Base-by-base conservation (phyloP, 2,329 filamentous ascomycete species). In the Fusarium redolens region DNA sequence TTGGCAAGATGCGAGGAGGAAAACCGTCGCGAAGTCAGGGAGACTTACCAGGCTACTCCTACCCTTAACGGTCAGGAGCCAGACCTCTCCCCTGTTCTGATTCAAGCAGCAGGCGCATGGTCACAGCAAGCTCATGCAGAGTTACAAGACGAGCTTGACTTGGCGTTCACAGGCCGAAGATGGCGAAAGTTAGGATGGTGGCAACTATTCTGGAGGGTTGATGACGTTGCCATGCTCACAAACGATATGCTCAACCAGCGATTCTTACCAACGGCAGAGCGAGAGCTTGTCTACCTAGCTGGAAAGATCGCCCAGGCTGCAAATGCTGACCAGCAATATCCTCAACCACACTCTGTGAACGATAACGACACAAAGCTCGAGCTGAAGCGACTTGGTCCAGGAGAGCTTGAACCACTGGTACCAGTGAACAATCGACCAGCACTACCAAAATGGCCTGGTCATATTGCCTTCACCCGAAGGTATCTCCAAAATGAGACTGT, bases 151-250 rank as follows among this genome's bases (percentile, higher is more conserved):
- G 89, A 95, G 75, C 89, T 98, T 4, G 92, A 96, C 72, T 83
- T 90, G 48, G 95, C 94, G 0, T 96, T 98, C 75, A 85, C 88
- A 0, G 91, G 93, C n/a, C 87, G 85, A 22, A 87, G 91, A 43
- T 98, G 96, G 96, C 89, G 90, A 31, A 92, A 93, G 71, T 85
- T 97, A 7, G 88, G 91, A 20, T 98, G 96, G 95, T 98, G 94
- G 92, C 97, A 97, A 80, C 87, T 98, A 0, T 95, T 97, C 79
- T 97, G 95, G 95, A 91, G 94, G 25, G 95, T 96, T 30, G 96
- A 98, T 79, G 96, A 98, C 77, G 94, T 98, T 15, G 90, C 91
- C 5, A 92, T 96, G 87, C 91, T 97, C 61, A 91, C 93, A 5
- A 90, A 91, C 2, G 93, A 96, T 75, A 92, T 98, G 68, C 85